These are phyloP conservation scores for Oemleria cerasiformis DNA, from an alignment of 306 rosid species.

Conservation along the genomic window DNA sequence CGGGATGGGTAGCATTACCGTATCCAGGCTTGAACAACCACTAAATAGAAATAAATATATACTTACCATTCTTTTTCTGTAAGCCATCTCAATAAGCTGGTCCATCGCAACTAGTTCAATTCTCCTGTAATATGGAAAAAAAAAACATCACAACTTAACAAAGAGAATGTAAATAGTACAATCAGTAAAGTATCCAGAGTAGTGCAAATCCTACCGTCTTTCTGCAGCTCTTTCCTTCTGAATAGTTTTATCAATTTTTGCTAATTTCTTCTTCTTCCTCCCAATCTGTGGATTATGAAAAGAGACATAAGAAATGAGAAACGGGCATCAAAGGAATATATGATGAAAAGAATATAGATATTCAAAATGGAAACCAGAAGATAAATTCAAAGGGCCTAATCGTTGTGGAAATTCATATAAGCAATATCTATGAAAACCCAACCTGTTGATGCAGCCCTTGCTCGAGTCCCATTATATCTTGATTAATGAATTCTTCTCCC, in stretches of 20 bases:
- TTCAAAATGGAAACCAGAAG: background rate
- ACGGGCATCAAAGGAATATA: slow-evolving; percentile 23
- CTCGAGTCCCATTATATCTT: slow-evolving; percentile 64
- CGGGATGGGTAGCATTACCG: background rate
- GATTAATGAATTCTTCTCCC: slow-evolving; percentile 69
- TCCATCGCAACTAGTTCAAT: slow-evolving; percentile 78
- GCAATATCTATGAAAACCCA: slow-evolving; percentile 8
- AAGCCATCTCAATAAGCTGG: slow-evolving; percentile 76
- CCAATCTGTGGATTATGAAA: slow-evolving; percentile 48
- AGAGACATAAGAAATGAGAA: slow-evolving; percentile 23
- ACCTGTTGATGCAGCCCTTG: slow-evolving; percentile 69
- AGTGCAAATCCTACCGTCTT: slow-evolving; percentile 45
- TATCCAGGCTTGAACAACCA: background rate
- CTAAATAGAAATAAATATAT: background rate
- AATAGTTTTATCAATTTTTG: slow-evolving; percentile 51
- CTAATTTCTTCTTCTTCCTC: slow-evolving; percentile 61
- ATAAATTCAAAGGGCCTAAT: too few species aligned
- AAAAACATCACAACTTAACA: slow-evolving; percentile 15
- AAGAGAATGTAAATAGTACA: slow-evolving; percentile 3
- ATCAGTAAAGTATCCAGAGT: slow-evolving; percentile 22
- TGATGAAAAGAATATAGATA: slow-evolving; percentile 1
- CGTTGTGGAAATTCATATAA: background rate
- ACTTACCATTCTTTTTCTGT: slow-evolving; percentile 71
- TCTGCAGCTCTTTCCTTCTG: slow-evolving; percentile 58
- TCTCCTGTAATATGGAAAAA: slow-evolving; percentile 42